Evolutionary conservation across 441 rosid species (phyloP), one percentile per base, ranked within the genome.

Genomic region (Rhodomyrtus psidioides): DNA sequence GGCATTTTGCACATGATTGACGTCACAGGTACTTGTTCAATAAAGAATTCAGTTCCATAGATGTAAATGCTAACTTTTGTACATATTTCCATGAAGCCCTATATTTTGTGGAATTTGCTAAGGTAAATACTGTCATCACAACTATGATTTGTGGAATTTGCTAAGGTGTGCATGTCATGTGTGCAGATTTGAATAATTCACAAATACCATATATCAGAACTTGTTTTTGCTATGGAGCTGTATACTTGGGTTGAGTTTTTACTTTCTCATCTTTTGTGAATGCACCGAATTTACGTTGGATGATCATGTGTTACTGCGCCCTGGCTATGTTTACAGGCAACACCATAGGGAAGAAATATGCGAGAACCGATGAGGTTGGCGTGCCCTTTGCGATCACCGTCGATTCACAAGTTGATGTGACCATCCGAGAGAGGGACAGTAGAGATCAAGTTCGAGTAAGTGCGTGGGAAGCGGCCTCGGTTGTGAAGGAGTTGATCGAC

Each of bases 321-420:
- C n/a, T 65, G 79, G 79, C 9, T 23, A 28, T 53, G 44, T 82
- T 85, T 57, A 30, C 91, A 94, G 95, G 95, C 23, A 94, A 94
- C 57, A 93, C 94, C 42, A 93, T 95, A 7, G 98, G 96, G 60
- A 95, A 95, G 88, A 90, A 94, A 81, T 95, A 95, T 83, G 96
- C 95, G 1, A 94, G 96, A 88, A 94, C 94, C 46, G 94, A 95
- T 85, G 98, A 95, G 87, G 89, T 94, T 19, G 98, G 98, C 28
- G 96, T 95, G 24, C 98, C 98, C 3, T 95, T 95, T 86, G 95
- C 98, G 23, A 87, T 95, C 75, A 93, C 95, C 2, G 94, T 93
- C 9, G 94, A 95, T 83, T 92, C 94, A 42, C 83, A 92, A 46
- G 27, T 88, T 5, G 93, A 92, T 2, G 98, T 92, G 89, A 94